Evolutionary conservation across 2,329 filamentous ascomycete species (phyloP).

Genomic region (Neofusicoccum laricinum): DNA sequence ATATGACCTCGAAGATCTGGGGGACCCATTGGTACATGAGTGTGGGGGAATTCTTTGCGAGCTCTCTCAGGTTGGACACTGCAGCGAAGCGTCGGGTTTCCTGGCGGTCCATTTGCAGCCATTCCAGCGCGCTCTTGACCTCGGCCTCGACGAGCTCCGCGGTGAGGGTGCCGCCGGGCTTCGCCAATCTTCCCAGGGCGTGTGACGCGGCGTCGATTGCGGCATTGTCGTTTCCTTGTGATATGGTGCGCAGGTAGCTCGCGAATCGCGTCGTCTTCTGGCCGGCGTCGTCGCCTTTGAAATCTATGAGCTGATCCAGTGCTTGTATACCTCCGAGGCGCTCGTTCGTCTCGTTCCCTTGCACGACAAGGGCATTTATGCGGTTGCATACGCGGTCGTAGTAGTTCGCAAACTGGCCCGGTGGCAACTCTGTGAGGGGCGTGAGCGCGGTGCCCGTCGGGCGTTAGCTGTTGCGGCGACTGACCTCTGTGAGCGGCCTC

Average conservation of each 20-base stretch:
- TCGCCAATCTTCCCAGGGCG: conserved; percentile 84
- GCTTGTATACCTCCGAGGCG: conserved; percentile 89
- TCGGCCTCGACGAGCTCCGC: conserved; percentile 96
- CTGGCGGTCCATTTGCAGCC: conserved; percentile 90
- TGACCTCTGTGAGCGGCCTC: conserved; percentile 47
- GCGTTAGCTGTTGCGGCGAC: conserved; percentile 18
- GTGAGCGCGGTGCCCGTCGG: conserved; percentile 21
- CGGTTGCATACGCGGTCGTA: conserved; percentile 65
- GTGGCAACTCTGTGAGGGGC: conserved; percentile 63
- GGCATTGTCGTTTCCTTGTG: conserved; percentile 85
- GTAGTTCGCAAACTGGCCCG: conserved; percentile 73
- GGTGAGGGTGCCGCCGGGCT: conserved; percentile 88
- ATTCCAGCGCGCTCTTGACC: conserved; percentile 93
- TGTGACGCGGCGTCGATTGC: conserved; percentile 89
- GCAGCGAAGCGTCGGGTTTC: conserved; percentile 93
- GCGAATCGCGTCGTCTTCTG: conserved; percentile 94
- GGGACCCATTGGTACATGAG: conserved; percentile 93
- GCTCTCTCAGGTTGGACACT: conserved; percentile 83
- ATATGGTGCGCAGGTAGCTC: conserved; percentile 80
- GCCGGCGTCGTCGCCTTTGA: conserved; percentile 89
- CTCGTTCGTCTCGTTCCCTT: conserved; percentile 82
- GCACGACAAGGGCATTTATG: conserved; percentile 72
- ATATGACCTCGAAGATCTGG: conserved; percentile 94
- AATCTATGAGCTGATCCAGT: conserved; percentile 89
- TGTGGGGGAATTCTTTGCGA: conserved; percentile 89